Conservation (phyloP, 1,284 basidiomycete genomes). For the Paramarasmius palmivorus region DNA sequence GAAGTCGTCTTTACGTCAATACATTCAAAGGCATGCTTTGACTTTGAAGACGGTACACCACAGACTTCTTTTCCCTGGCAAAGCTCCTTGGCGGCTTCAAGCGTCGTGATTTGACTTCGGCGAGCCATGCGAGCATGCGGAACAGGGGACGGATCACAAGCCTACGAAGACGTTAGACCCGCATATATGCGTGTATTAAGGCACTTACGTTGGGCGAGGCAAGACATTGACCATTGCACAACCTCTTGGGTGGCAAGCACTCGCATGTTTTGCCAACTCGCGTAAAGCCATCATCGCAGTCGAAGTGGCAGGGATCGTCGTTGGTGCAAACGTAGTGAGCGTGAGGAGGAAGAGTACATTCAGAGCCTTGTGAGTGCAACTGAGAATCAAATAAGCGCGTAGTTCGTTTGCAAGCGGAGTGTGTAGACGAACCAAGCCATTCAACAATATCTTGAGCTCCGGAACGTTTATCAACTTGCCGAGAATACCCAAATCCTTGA, state of each 20-base stretch:
- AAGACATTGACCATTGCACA: slow-evolving; percentile 15
- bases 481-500: slow-evolving; percentile 26
- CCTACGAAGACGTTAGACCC: background rate
- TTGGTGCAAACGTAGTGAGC: slow-evolving; percentile 33
- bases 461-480: slow-evolving; percentile 25
- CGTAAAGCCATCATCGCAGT: slow-evolving; percentile 13
- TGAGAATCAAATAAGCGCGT: slow-evolving; percentile 17
- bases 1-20: slow-evolving; percentile 11
- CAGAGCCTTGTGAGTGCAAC: slow-evolving; percentile 23
- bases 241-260: slow-evolving; percentile 7
- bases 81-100: slow-evolving; percentile 10
- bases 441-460: slow-evolving; percentile 23
- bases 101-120: slow-evolving; percentile 9
- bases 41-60: slow-evolving; percentile 13
- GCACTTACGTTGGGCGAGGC: slow-evolving; percentile 12
- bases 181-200: background rate
- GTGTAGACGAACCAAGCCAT: slow-evolving; percentile 20
- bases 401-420: background rate
- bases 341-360: slow-evolving; percentile 33
- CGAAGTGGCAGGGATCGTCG: slow-evolving; percentile 34
- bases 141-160: slow-evolving; percentile 11
- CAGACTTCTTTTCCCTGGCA: slow-evolving; percentile 17
- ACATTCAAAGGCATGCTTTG: slow-evolving; percentile 17
- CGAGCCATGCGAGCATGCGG: slow-evolving; percentile 19
- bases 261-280: slow-evolving; percentile 8